Percentiles rank a stretch among this genome's conserved stretches.
Conservation (phyloP, 768 basidiomycete genomes). For the Pleurotus tuber-regium region DNA sequence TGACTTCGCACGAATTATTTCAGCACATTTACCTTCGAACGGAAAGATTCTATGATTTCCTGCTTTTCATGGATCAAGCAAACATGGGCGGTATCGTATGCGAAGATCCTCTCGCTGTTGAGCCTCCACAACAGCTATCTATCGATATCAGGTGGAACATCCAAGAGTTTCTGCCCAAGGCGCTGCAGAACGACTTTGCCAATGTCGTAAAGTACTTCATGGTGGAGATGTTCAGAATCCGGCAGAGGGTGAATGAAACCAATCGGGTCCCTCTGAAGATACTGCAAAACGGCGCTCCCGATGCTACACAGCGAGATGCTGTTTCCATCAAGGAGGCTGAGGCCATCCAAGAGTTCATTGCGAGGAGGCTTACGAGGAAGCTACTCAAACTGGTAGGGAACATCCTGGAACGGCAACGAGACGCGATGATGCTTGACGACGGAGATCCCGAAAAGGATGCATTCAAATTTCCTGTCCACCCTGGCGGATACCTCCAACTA, state of each 20-base stretch:
- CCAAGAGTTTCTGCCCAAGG: conserved; percentile 79
- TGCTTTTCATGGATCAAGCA: conserved; percentile 94
- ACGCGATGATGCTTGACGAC: conserved; percentile 46
- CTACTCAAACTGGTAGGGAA: conserved; percentile 68
- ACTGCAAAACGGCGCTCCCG: conserved; percentile 61
- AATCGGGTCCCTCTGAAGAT: conserved; percentile 70
- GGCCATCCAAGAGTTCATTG: conserved; percentile 70
- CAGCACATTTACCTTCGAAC: conserved; percentile 87
- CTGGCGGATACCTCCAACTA: conserved; percentile 79
- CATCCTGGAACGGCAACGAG: conserved; percentile 58
- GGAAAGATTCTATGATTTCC: conserved; percentile 88
- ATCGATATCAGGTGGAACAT: conserved; percentile 94
- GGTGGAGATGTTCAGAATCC: conserved; percentile 75
- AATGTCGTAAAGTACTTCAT: conserved; percentile 78
- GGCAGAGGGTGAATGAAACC: conserved; percentile 57
- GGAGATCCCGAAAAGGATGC: conserved; percentile 44
- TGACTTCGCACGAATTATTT: conserved; percentile 93
- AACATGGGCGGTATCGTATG: conserved; percentile 92
- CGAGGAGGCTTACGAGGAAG: conserved; percentile 76
- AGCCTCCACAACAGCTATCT: conserved; percentile 64
- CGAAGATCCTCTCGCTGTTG: conserved; percentile 67
- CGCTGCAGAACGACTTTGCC: conserved; percentile 76
- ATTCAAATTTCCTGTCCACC: conserved; percentile 82
- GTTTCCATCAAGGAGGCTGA: conserved; percentile 70
- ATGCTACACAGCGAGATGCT: conserved; percentile 62